Base-by-base conservation (phyloP, 768 basidiomycete species). In the Tephrocybe sp. region DNA sequence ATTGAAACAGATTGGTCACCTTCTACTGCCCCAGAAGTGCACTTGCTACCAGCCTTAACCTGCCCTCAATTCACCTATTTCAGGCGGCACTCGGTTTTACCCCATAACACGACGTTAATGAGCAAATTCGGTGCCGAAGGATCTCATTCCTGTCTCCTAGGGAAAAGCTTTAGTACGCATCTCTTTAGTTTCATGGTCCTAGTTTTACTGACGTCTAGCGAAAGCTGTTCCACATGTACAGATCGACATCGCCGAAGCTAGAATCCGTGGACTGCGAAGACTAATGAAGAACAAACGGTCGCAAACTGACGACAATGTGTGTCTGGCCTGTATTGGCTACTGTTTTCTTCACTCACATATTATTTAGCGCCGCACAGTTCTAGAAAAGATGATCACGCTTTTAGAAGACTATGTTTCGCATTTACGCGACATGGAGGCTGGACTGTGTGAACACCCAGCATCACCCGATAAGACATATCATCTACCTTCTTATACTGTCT, bases 71-170 rank as follows among this genome's bases (percentile, higher is more conserved):
- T 97, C 62, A 85, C 83, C 7, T 95, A 89, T 69, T 89, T 87
- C 64, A 89, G 84, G 62, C 78, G 78, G 35, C 77, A 79, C 48
- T 70, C 75, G 4, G 70, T 72, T 12, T 60, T 68, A n/a, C 60
- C 70, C 11, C 67, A 68, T 10, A 71, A 69, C 35, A 69, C 74
- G 23, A 64, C 67, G 3, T 74, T 76, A 52, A 68, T 67, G 33
- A 86, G 79, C 60, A 96, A 94, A 67, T 98, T 98, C 62, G 95
- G 94, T 1, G 71, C 77, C 30, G 95, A 98, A 65, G 69, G 80
- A 38, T 86, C 91, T 2, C 95, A 98, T 63, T 73, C 76, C 0
- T 98, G 93, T 65, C 72, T 88, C 38, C 77, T 94, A 23, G 87
- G 88, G 11, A 77, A 81, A 58, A 82, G 86, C 67, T 75, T 79